phyloP scores from a whole-genome alignment of 352 stramenopile species.

The Phytophthora pluvialis region DNA sequence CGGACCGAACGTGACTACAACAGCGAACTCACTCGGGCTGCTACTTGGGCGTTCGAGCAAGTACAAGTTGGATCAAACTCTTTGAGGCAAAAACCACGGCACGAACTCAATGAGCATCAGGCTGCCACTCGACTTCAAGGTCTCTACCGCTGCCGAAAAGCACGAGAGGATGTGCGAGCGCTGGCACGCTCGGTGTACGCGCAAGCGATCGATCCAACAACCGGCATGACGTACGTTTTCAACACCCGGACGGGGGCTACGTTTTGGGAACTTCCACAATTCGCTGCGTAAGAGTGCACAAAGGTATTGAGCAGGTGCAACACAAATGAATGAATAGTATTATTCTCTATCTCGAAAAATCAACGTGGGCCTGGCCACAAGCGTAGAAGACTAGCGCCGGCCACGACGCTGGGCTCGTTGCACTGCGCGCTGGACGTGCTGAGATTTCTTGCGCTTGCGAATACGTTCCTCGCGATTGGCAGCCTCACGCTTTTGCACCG shows the following conservation, averaged over 20 bases:
- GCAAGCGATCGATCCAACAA: constrained; percentile 50
- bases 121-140: constrained; percentile 59
- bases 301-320: background rate
- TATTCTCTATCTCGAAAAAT: constrained; percentile 37
- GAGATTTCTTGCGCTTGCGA: constrained; percentile 78
- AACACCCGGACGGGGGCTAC: constrained; percentile 63
- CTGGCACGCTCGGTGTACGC: constrained; percentile 52
- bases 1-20: constrained; percentile 25
- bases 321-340: constrained; percentile 32
- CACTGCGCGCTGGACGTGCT: constrained; percentile 70
- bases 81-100: constrained; percentile 16
- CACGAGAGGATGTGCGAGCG: constrained; percentile 38
- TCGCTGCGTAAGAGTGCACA: constrained; percentile 35
- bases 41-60: constrained; percentile 40
- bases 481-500: constrained; percentile 73
- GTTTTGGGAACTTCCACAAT: constrained; percentile 57
- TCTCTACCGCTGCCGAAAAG: constrained; percentile 65
- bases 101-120: constrained; percentile 28
- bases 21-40: constrained; percentile 30
- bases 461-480: constrained; percentile 85
- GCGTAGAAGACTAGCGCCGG: constrained; percentile 28
- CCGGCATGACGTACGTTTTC: constrained; percentile 56
- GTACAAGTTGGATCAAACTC: constrained; percentile 26
- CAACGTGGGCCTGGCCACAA: constrained; percentile 1
- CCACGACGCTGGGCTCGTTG: constrained; percentile 55